phyloP scores from a whole-genome alignment of 176 grass and related monocot species.

The Zizania latifolia region DNA sequence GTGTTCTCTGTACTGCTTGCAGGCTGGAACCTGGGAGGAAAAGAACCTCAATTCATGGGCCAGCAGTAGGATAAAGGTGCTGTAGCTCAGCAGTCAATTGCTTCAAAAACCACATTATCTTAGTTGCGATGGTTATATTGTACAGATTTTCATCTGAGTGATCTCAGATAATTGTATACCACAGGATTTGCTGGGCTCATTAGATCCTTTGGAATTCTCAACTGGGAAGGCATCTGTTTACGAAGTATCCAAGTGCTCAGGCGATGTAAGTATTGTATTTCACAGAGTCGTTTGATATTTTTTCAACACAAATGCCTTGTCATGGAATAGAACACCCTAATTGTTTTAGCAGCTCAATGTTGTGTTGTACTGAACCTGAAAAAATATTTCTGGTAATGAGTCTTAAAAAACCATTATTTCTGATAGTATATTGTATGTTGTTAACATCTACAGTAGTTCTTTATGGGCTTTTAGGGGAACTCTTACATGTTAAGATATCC shows the following conservation, averaged over 20 bases:
- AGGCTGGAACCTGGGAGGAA: slow-evolving; percentile 99
- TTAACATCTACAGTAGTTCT: background rate
- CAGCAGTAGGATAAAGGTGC: slow-evolving; percentile 78
- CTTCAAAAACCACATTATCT: background rate
- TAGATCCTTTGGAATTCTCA: slow-evolving; percentile 56
- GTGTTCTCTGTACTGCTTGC: slow-evolving; percentile 1
- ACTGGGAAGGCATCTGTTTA: slow-evolving; percentile 55
- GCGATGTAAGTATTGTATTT: slow-evolving; percentile 48
- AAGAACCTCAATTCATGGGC: slow-evolving; percentile 97
- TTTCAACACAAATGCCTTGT: background rate
- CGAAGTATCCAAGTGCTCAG: slow-evolving; percentile 61
- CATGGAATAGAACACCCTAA: background rate
- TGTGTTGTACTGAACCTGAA: background rate
- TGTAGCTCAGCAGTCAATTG: background rate
- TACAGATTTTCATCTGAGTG: background rate
- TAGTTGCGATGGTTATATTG: background rate
- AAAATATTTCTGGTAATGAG: background rate
- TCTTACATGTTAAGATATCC: background rate
- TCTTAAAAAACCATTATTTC: background rate
- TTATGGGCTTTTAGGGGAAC: background rate
- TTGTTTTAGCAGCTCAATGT: background rate
- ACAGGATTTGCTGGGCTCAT: slow-evolving; percentile 49
- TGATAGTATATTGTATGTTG: background rate
- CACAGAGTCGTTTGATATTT: background rate
- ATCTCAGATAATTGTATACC: background rate